Percentiles rank a stretch among this genome's conserved stretches.
These are phyloP conservation scores for Coleophoma cylindrospora DNA, from an alignment of 2,329 filamentous ascomycete genomes.

Conservation along the genomic window DNA sequence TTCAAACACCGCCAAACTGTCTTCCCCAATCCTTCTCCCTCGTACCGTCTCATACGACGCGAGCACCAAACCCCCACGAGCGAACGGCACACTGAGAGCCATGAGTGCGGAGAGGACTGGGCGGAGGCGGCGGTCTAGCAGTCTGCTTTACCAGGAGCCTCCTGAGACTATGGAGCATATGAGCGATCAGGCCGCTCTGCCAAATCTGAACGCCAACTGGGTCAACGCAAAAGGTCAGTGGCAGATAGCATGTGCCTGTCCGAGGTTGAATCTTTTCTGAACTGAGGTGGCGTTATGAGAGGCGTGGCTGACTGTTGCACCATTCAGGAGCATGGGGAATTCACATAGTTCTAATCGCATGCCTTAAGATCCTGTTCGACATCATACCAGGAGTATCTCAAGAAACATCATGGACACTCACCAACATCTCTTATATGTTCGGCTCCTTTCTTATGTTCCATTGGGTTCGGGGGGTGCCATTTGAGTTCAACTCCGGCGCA, in stretches of 20 bases:
- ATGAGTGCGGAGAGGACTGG: conserved; percentile 62
- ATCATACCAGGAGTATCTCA: conserved; percentile 94
- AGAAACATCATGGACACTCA: conserved; percentile 97
- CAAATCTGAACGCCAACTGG: conserved; percentile 97
- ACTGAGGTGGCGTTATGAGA: neutral
- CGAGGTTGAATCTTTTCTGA: neutral
- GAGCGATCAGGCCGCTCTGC: conserved; percentile 90
- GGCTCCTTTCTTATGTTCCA: conserved; percentile 99
- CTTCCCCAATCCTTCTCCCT: conserved; percentile 80
- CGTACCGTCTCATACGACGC: conserved; percentile 90
- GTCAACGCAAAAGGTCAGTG: conserved; percentile 94
- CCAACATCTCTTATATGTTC: conserved; percentile 99
- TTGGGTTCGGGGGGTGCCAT: conserved; percentile 94
- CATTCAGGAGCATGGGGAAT: conserved; percentile 91
- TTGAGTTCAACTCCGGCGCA: conserved; percentile 97
- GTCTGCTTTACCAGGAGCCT: conserved; percentile 94
- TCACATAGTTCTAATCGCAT: conserved; percentile 86
- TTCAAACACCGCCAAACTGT: conserved; percentile 87
- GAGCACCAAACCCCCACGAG: conserved; percentile 64
- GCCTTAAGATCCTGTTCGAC: conserved; percentile 94
- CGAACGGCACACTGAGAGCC: conserved; percentile 43
- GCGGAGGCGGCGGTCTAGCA: conserved; percentile 91
- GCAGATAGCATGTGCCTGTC: neutral
- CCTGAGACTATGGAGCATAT: conserved; percentile 96
- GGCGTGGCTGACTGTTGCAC: neutral